Evolutionary conservation across 768 basidiomycete genomes (phyloP), one percentile per base, ranked within the genome.

Genomic region (Hypsizygus marmoreus): DNA sequence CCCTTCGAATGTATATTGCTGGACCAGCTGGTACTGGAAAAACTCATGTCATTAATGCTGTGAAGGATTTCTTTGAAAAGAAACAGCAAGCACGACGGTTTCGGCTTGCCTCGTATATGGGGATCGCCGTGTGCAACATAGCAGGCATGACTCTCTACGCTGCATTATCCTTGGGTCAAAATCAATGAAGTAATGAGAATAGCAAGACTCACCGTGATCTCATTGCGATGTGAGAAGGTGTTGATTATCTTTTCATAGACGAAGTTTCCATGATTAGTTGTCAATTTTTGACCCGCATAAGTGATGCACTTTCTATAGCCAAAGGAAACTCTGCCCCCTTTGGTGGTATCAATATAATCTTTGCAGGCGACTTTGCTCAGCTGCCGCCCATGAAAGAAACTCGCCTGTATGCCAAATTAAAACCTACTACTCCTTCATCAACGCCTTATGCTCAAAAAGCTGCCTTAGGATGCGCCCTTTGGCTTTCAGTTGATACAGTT

Each of bases 1-100:
- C 58, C 3, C 43, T 74, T 4, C 40, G 56, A 0, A 69, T 75
- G 70, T 68, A 63, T 17, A 10, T 76, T 0, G 56, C 53, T 2
- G 74, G 74, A 0, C 43, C 72, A 1, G 72, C 68, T 5, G 74
- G 74, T 1, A 75, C 74, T 1, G 74, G 75, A 0, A 77, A 76
- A 56, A 68, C 67, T 0, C 41, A 61, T 12, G 68, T 75, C 2
- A 66, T 76, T 2, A 47, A 64, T 29, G 69, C 70, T 0, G 12
- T 76, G 1, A 55, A 53, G 17, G 56, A 60, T 1, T 69, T 66
- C 32, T 74, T 73, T 51, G 29, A 35, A 0, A 2, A 28, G 2
- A 11, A 49, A 7, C 39, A 52, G 0, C 48, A 73, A 35, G 10
- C 10, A 0, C 45, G 61, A 1, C 43, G 64, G 4, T 61, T 74